Conservation (phyloP, 2,329 filamentous ascomycete species). For the Basipetospora sp. region DNA sequence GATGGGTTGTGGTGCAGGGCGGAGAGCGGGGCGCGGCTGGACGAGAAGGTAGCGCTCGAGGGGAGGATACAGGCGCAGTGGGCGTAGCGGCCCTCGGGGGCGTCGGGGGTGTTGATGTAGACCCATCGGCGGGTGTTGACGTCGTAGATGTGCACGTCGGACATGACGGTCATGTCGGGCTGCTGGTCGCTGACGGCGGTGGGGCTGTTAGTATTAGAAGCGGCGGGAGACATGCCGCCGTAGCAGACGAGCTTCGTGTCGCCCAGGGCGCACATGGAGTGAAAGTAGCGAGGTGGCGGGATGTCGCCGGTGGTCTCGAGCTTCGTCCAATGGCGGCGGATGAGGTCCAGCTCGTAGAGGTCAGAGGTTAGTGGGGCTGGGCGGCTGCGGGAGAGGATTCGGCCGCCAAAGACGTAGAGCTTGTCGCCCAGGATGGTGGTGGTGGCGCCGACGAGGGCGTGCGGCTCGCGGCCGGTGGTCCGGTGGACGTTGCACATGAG, state of each 20-base stretch:
- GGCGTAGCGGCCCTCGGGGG: conserved; percentile 86
- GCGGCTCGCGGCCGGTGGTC: conserved; percentile 83
- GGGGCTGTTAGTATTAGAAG: conserved; percentile 22
- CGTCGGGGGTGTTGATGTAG: conserved; percentile 62
- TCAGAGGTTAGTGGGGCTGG: conserved; percentile 73
- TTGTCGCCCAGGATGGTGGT: conserved; percentile 92
- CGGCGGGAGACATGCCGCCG: conserved; percentile 84
- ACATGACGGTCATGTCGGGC: conserved; percentile 90
- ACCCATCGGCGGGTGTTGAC: conserved; percentile 73
- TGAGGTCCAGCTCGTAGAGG: conserved; percentile 83
- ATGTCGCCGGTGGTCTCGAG: conserved; percentile 71
- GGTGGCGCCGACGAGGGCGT: conserved; percentile 81
- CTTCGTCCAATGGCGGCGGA: conserved; percentile 84
- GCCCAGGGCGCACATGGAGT: conserved; percentile 84
- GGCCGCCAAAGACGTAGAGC: conserved; percentile 88
- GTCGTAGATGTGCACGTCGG: conserved; percentile 92
- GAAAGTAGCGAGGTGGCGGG: conserved; percentile 86
- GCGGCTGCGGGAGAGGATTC: conserved; percentile 69
- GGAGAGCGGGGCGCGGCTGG: conserved; percentile 66
- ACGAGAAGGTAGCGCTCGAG: conserved; percentile 75
- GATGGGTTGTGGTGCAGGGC: conserved; percentile 82
- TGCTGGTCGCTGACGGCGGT: conserved; percentile 40
- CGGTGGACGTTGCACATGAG: conserved; percentile 60
- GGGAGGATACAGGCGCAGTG: conserved; percentile 89
- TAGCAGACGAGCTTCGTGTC: conserved; percentile 97